phyloP scores from a whole-genome alignment of 495 filamentous ascomycete genomes.

The Aspergillus egyptiacus region DNA sequence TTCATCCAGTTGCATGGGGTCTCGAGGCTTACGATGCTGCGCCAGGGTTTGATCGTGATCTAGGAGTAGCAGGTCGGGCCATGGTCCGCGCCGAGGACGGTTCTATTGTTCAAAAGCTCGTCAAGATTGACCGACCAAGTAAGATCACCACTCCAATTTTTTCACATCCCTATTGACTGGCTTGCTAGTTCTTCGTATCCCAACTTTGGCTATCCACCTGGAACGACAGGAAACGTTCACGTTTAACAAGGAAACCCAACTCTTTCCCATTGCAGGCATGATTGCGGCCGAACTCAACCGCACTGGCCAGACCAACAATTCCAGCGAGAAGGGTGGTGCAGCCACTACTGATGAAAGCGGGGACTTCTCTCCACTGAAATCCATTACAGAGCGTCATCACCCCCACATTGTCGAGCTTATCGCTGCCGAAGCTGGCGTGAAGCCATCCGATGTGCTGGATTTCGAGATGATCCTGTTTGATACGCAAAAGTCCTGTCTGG shows the following conservation, averaged over 20 bases:
- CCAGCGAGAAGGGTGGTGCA: conserved; percentile 29
- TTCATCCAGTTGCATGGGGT: background rate
- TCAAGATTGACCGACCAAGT: conserved; percentile 85
- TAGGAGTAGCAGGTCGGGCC: conserved; percentile 82
- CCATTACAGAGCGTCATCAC: conserved; percentile 80
- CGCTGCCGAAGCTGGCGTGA: conserved; percentile 68
- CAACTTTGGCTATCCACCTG: conserved; percentile 89
- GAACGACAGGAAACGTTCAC: conserved; percentile 76
- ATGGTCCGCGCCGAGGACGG: conserved; percentile 72
- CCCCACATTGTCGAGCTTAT: conserved; percentile 78
- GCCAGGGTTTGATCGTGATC: conserved; percentile 90
- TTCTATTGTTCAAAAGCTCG: conserved; percentile 72
- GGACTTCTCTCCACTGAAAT: conserved; percentile 61
- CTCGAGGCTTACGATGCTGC: conserved; percentile 4
- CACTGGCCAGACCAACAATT: conserved; percentile 39
- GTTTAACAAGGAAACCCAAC: conserved; percentile 94
- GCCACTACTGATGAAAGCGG: conserved; percentile 35
- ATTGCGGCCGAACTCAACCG: conserved; percentile 83
- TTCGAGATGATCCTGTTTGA: conserved; percentile 97
- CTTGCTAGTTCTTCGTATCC: conserved; percentile 68
- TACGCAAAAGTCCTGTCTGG: conserved; percentile 81
- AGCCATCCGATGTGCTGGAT: conserved; percentile 69
- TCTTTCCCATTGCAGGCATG: conserved; percentile 89
- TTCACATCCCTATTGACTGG: background rate
- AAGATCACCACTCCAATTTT: conserved; percentile 18